Evolutionary conservation across 1,284 basidiomycete species (phyloP).

Genomic region (Ceratobasidium sp.): DNA sequence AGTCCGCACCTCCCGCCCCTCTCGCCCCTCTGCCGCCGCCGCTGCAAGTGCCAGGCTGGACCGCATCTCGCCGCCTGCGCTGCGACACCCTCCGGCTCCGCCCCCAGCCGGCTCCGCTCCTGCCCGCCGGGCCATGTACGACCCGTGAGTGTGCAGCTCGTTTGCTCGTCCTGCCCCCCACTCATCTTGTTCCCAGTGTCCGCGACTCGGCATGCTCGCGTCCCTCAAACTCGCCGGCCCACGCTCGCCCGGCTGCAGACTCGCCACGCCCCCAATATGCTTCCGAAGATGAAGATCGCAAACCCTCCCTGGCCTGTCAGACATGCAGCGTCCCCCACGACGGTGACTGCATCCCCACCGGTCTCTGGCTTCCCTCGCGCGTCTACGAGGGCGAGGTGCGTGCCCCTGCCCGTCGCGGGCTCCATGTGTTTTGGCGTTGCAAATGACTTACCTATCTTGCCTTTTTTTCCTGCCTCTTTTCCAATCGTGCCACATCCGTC

Average conservation of each 20-base stretch:
- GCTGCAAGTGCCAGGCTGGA: constrained; percentile 13
- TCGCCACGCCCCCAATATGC: not conserved
- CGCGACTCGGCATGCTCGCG: constrained; percentile 30
- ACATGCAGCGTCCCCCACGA: not conserved
- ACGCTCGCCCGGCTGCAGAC: not conserved
- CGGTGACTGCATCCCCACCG: not conserved
- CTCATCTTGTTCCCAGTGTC: not conserved
- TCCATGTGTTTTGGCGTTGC: not conserved
- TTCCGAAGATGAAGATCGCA: constrained; percentile 14
- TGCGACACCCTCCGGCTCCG: not conserved
- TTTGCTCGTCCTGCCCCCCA: not conserved
- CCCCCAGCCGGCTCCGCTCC: not conserved
- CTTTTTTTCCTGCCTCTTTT: constrained; percentile 24
- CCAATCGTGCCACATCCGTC: constrained; percentile 34
- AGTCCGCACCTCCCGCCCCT: constrained; percentile 9
- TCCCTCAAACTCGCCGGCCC: not conserved
- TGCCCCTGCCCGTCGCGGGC: not conserved
- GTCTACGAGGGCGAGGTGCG: constrained; percentile 12
- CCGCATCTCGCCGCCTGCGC: not conserved
- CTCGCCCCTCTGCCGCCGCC: not conserved
- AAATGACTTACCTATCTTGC: not conserved
- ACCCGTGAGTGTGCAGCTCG: constrained; percentile 12
- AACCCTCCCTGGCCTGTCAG: not conserved
- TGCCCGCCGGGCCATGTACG: constrained; percentile 21
- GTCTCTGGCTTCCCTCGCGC: not conserved